phyloP scores from a whole-genome alignment of 805 yeast species.

The Candida ortonii region DNA sequence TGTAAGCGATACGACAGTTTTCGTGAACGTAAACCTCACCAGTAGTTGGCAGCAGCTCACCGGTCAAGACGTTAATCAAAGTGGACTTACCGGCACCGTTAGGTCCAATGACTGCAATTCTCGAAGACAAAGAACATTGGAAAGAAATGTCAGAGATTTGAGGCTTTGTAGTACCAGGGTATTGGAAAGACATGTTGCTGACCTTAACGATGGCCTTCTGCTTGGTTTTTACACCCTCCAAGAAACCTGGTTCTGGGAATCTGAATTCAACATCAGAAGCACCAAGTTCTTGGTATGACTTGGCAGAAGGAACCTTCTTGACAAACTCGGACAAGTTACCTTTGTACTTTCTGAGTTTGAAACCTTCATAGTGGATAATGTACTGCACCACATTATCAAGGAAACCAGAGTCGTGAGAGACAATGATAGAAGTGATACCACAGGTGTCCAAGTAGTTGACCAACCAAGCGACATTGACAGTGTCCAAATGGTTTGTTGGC shows the following conservation, averaged over 20 bases:
- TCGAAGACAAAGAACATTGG: constrained; percentile 99
- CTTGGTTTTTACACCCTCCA: constrained; percentile 99
- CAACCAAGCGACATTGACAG: constrained; percentile 99
- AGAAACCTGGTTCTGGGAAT: constrained; percentile 99
- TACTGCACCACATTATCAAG: constrained; percentile 95
- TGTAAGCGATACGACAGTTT: constrained; percentile 99
- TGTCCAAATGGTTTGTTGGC: constrained; percentile 99
- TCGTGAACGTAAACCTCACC: constrained; percentile 99
- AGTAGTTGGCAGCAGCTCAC: constrained; percentile 96
- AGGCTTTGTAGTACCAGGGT: constrained; percentile 97
- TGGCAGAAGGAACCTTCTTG: constrained; percentile 97
- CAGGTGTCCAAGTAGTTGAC: constrained; percentile 98
- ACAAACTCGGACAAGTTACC: constrained; percentile 99
- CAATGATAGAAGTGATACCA: constrained; percentile 97
- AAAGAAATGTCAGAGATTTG: constrained; percentile 87
- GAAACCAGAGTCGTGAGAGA: constrained; percentile 99
- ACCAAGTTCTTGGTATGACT: constrained; percentile 97
- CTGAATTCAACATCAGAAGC: constrained; percentile 95
- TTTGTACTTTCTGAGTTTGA: constrained; percentile 98
- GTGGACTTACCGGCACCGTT: constrained; percentile 99
- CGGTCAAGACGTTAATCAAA: constrained; percentile 96
- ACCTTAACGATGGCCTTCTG: constrained; percentile 99
- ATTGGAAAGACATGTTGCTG: constrained; percentile 96
- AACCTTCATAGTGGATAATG: constrained; percentile 99
- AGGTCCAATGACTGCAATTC: constrained; percentile 99